Evolutionary conservation across 2,329 filamentous ascomycete genomes (phyloP).

Genomic region (Fusarium anguioides): DNA sequence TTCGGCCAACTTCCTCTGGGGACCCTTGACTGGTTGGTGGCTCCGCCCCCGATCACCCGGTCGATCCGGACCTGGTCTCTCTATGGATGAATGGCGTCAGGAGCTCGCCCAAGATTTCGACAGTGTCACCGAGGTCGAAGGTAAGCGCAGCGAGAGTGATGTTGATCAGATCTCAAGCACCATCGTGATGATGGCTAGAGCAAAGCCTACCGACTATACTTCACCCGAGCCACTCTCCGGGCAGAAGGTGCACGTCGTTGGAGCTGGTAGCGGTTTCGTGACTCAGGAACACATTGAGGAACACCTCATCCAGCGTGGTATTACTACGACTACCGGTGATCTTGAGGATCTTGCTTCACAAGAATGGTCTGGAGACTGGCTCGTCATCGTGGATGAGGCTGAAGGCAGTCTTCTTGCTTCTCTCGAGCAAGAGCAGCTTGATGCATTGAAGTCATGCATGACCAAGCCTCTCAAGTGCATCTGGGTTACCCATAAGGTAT

Average conservation of each 20-base stretch:
- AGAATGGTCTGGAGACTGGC: conserved; percentile 36
- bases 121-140: conserved; percentile 34
- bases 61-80: conserved; percentile 38
- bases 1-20: conserved; percentile 42
- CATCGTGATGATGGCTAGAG: conserved; percentile 39
- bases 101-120: conserved; percentile 39
- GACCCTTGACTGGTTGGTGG: conserved; percentile 41
- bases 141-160: conserved; percentile 3
- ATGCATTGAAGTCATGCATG: conserved; percentile 32
- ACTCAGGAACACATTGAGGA: conserved; percentile 6
- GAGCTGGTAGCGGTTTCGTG: conserved; percentile 1
- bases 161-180: conserved; percentile 35
- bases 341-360: conserved; percentile 27
- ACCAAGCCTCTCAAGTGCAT: conserved; percentile 37
- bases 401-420: conserved; percentile 38
- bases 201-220: conserved; percentile 20
- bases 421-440: conserved; percentile 21
- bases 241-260: conserved; percentile 27
- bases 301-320: conserved; percentile 13
- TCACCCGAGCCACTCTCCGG: conserved; percentile 14
- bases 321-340: conserved; percentile 17
- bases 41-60: conserved; percentile 40
- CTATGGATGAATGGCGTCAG: conserved; percentile 40
- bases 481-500: conserved; percentile 39
- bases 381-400: conserved; percentile 31